A percentile compares a stretch with the other conserved stretches of the same genome.
Evolutionary conservation across 192 early-diverging fungal species (phyloP).

Genomic region (Martensiomyces pterosporus): DNA sequence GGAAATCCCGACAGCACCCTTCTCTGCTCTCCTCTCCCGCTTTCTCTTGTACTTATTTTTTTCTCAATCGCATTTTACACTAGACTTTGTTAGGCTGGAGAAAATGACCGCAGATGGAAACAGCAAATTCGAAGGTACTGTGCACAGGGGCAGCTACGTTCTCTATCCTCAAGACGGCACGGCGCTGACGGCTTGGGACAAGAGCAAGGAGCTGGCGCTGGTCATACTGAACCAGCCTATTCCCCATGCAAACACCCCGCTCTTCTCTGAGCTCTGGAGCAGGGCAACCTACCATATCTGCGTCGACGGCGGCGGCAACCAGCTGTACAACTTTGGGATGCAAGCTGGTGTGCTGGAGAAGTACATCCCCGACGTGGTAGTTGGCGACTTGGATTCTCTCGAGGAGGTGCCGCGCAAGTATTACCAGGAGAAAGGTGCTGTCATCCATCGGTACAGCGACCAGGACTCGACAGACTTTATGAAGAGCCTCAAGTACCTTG

Average conservation of each 20-base stretch:
- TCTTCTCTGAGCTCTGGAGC: slow-evolving; percentile 43
- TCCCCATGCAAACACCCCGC: slow-evolving; percentile 13
- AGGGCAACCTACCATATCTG: slow-evolving; percentile 56
- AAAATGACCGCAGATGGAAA: not conserved
- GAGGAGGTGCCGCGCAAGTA: slow-evolving; percentile 54
- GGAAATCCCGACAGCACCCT: not conserved
- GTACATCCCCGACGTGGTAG: slow-evolving; percentile 65
- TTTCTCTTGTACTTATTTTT: not conserved
- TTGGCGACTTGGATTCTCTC: slow-evolving; percentile 86
- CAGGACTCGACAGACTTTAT: slow-evolving; percentile 79
- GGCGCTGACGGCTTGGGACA: slow-evolving; percentile 5
- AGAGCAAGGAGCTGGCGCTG: slow-evolving; percentile 46
- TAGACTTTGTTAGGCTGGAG: not conserved
- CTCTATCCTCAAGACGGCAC: slow-evolving; percentile 14
- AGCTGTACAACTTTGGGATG: slow-evolving; percentile 64
- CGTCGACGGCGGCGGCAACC: slow-evolving; percentile 90
- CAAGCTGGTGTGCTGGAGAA: slow-evolving; percentile 14
- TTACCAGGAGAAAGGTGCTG: slow-evolving; percentile 52
- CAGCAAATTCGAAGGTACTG: not conserved
- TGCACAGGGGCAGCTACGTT: slow-evolving; percentile 24
- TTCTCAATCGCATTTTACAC: not conserved
- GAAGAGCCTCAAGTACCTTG: slow-evolving; percentile 69
- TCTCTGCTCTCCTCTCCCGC: not conserved
- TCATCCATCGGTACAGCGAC: slow-evolving; percentile 45
- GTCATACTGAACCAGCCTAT: slow-evolving; percentile 78